Base-by-base conservation (phyloP, 345 rosid genomes). In the Brassica incana region DNA sequence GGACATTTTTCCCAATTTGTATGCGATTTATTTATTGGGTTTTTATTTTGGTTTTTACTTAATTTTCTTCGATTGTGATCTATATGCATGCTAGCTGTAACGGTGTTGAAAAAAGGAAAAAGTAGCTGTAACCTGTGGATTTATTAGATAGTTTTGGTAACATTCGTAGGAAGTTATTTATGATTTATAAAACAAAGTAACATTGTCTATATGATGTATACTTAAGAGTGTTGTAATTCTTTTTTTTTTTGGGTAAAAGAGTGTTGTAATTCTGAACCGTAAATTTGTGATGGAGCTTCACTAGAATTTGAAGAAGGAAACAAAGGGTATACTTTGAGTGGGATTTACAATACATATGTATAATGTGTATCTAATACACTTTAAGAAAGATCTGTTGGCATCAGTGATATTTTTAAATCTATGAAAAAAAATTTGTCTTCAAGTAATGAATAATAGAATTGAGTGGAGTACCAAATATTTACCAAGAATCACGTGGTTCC, bases 401-500 rank as follows among this genome's bases (percentile, higher is more conserved):
- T 33, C 36, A 2, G 40, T 45, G 52, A 45, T 15, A 45, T 45
- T 11, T 71, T 59, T 58, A 58, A 43, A 48, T 73, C 5, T 73
- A 33, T 64, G 66, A 74, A 71, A 74, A 35, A 25, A 74, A 79
- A 74, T 62, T 79, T 74, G 82, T 74, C 75, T 74, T 74, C 82
- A 52, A 1, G 64, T 74, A 68, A 74, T 79, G 52, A 74, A 79
- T 79, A 79, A 54, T 74, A 74, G 74, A 62, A 69, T 63, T 36
- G 75, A 74, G 74, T 61, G 61, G 79, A 74, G 75, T 80, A 74
- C 75, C 79, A 74, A 80, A 74, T 48, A 79, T 74, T 79, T 79
- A 79, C 70, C 74, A 79, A 74, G 75, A 74, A 67, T 80, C 83
- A 80, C 83, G 83, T 80, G 83, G 71, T 74, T 80, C 71, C 79